These are phyloP conservation scores for Rhododendron kiyosumense DNA, from an alignment of 148 eudicot genomes.

Conservation along the genomic window DNA sequence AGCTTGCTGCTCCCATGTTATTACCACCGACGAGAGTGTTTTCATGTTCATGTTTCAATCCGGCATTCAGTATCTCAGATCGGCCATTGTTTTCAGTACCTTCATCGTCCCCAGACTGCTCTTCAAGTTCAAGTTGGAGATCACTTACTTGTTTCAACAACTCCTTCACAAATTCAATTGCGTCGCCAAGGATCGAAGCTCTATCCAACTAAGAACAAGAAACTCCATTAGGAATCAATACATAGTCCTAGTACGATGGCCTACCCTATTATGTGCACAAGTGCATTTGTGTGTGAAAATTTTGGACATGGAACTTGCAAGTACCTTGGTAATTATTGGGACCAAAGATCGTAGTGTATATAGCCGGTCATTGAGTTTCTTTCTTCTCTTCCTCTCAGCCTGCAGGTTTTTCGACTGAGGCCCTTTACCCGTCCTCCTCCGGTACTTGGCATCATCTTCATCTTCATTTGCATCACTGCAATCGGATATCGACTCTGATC, in stretches of 20 bases:
- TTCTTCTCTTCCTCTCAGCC: constrained; percentile 86
- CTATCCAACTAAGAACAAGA: constrained; percentile 58
- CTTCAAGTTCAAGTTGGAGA: constrained; percentile 67
- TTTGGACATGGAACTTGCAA: background rate
- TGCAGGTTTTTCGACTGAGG: constrained; percentile 73
- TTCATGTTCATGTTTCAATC: constrained; percentile 33
- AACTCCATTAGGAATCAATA: background rate
- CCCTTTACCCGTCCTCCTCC: constrained; percentile 62
- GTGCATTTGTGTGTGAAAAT: background rate
- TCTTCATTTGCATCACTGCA: constrained; percentile 66
- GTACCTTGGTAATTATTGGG: constrained; percentile 81
- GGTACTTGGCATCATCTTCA: constrained; percentile 65
- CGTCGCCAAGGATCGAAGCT: constrained; percentile 92
- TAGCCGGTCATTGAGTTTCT: constrained; percentile 89
- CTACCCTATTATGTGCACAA: background rate
- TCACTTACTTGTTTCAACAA: constrained; percentile 61
- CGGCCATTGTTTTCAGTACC: background rate
- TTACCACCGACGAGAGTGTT: constrained; percentile 26
- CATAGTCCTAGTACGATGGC: background rate
- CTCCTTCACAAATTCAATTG: constrained; percentile 82
- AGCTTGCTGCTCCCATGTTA: constrained; percentile 28
- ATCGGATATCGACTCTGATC: constrained; percentile 65
- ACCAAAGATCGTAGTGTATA: constrained; percentile 75
- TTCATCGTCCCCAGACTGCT: constrained; percentile 57
- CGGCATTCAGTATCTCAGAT: constrained; percentile 17